Evolutionary conservation across 768 basidiomycete genomes (phyloP), one percentile per base, ranked within the genome.

Genomic region (Leccinum rimulosum): DNA sequence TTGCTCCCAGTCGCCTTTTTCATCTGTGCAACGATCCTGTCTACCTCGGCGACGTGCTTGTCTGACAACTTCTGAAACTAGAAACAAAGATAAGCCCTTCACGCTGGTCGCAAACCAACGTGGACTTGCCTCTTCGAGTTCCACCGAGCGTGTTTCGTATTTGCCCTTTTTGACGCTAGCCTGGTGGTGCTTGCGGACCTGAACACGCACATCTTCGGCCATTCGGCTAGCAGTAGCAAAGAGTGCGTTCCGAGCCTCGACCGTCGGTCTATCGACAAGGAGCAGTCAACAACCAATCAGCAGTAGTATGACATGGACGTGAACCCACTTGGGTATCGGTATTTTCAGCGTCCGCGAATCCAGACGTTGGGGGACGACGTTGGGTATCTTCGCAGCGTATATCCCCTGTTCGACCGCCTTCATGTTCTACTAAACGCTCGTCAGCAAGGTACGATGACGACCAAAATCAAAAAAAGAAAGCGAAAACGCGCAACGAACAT

Each of bases 11-110:
- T 82, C 10, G 79, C 74, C 69, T 85, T 89, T 70, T 88, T 90
- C 54, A 89, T 72, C 31, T 80, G 80, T 1, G 77, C 78, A 30
- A 93, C 72, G 56, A 85, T 79, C 55, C 82, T 84, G 69, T 93
- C 91, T 14, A 91, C 75, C 47, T 92, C 88, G 2, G 68, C 76
- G 17, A 90, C 71, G 57, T 84, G 80, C 59, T 76, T 81, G 61
- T 91, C 86, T 0, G 79, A 77, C 12, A 93, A 75, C 64, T 86
- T 88, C 68, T 91, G 89, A 70, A 93, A 90, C 92, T 93, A 57
- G 19, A 43, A 3, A 2, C 36, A 52, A 57, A 25, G 14, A 19
- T 61, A 19, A 64, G 55, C 27, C 31, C 12, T 15, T 9, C 25
- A 49, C 33, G 31, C 11, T 19, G 12, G 5, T 47, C 40, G 54